Evolutionary conservation across 1,139 yeast species (phyloP), one percentile per base, ranked within the genome.

Genomic region (Trichomonascaceae sp.): DNA sequence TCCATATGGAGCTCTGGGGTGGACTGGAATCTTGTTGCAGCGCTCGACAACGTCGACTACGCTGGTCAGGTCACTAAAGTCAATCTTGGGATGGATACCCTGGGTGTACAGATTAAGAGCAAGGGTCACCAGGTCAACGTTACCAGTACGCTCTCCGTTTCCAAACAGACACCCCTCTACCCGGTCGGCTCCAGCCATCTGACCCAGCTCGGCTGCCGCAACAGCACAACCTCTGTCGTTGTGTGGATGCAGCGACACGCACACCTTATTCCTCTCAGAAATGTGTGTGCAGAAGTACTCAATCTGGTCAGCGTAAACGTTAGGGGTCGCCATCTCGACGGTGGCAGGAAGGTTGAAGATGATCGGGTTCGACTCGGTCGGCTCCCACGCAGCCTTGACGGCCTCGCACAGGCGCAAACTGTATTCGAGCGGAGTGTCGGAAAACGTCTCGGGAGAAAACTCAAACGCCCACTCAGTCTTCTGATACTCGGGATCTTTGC

Each of bases 161-260:
- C 97, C 97, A 51, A 89, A 89, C 40, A 89, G 65, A 65, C 97
- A 89, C 34, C 98, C 97, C 62, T 89, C 98, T 27, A 89, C 92
- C 62, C 98, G 75, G 60, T 89, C 95, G 30, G 95, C 97, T 46
- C 98, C 97, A 3, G 95, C 98, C 60, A 89, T 59, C 42, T 81
- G 71, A 39, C 93, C 97, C 41, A 89, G 69, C 62, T 89, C 98
- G 11, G 96, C 78, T 16, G 97, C 97, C 13, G 97, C 97, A 30
- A 89, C 97, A 39, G 93, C 96, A 60, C 96, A 85, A 25, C 97
- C 97, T 58, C 97, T 75, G 59, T 89, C 97, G 50, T 89, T 89
- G 63, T 89, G 98, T 33, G 93, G 82, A 57, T 89, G 98, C 32
- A 89, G 73, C 17, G 97, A 87, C 37, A 89, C 75, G 52, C 92